Base-by-base conservation (phyloP, 768 basidiomycete species). In the Phylloporus arenicola region DNA sequence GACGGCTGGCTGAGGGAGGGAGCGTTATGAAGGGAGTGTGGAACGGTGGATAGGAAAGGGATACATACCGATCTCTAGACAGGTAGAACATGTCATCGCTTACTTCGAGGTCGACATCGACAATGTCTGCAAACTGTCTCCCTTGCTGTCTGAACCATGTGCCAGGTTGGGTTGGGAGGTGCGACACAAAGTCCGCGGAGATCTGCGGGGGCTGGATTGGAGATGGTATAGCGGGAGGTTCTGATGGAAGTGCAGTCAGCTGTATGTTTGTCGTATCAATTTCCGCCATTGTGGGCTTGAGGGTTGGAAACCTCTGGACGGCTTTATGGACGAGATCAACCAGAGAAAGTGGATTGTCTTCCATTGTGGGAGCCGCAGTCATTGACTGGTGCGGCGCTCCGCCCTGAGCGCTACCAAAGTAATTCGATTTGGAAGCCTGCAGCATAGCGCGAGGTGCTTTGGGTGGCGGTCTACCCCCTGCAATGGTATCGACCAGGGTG, bases 91-190 rank as follows among this genome's bases (percentile, higher is more conserved):
- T 40, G 29, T 57, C 52, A 7, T 60, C 53, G 20, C 50, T 50
- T 2, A 67, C 51, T 20, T 57, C 46, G 22, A 67, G 39, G 9
- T 58, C 47, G 27, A 67, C 40, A 16, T 68, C 48, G 40, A 59
- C 48, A 31, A 67, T 54, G 37, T 63, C 53, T 45, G 64, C 53
- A 4, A 53, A 34, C 7, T 19, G 45, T 9, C 41, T 38, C 14
- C 65, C 65, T 24, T 41, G 59, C 20, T 57, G 56, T 41, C 41
- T 58, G 33, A 64, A 64, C 65, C 65, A 67, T 24, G 57, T 38
- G 1, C 65, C 67, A 13, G 67, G 56, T 35, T 53, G 30, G 10
- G 55, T 52, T 12, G 51, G 60, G 7, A 49, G 45, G 34, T 56
- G 56, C 7, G 58, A 50, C 2, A 61, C 50, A 34, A 53, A 47